phyloP scores from a whole-genome alignment of 2,329 filamentous ascomycete species.

The Colletotrichum abscissum region DNA sequence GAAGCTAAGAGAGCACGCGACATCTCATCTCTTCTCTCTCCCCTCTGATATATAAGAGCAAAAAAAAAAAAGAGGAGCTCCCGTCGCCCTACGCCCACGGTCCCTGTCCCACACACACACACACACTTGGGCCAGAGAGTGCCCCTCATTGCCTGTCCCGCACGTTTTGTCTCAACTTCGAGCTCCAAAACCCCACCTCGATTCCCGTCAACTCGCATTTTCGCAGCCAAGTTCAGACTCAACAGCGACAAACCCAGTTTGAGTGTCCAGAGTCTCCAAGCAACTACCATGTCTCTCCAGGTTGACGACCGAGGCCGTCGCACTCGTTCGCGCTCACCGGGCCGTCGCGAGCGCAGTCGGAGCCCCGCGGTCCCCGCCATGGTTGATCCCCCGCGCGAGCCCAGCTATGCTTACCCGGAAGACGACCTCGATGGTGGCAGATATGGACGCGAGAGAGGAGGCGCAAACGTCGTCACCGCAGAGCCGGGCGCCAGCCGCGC shows the following conservation, averaged over 20 bases:
- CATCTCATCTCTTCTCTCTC: not conserved
- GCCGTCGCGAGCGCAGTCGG: slow-evolving; percentile 51
- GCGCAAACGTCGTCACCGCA: slow-evolving; percentile 34
- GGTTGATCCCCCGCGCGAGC: slow-evolving; percentile 54
- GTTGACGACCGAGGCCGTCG: slow-evolving; percentile 58
- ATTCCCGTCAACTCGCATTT: not conserved
- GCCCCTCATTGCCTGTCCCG: slow-evolving; percentile 25
- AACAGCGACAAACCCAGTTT: slow-evolving; percentile 30
- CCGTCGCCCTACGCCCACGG: slow-evolving; percentile 7
- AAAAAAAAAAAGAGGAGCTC: slow-evolving; percentile 3
- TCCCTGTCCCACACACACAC: slow-evolving; percentile 9
- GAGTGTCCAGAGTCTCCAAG: slow-evolving; percentile 10
- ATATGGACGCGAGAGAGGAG: slow-evolving; percentile 39
- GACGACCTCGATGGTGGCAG: slow-evolving; percentile 54
- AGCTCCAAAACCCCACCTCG: slow-evolving; percentile 24
- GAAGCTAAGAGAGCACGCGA: slow-evolving; percentile 8
- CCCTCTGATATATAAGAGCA: slow-evolving; percentile 7
- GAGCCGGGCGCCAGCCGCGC: slow-evolving; percentile 20
- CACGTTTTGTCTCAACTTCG: slow-evolving; percentile 31
- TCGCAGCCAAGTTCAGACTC: not conserved
- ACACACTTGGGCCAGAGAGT: not conserved
- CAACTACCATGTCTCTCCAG: slow-evolving; percentile 60
- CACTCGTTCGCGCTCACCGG: slow-evolving; percentile 60
- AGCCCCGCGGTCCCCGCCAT: slow-evolving; percentile 44
- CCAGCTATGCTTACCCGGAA: slow-evolving; percentile 54